Conservation (phyloP, 495 filamentous ascomycete species). For the Diplogelasinospora grovesii region DNA sequence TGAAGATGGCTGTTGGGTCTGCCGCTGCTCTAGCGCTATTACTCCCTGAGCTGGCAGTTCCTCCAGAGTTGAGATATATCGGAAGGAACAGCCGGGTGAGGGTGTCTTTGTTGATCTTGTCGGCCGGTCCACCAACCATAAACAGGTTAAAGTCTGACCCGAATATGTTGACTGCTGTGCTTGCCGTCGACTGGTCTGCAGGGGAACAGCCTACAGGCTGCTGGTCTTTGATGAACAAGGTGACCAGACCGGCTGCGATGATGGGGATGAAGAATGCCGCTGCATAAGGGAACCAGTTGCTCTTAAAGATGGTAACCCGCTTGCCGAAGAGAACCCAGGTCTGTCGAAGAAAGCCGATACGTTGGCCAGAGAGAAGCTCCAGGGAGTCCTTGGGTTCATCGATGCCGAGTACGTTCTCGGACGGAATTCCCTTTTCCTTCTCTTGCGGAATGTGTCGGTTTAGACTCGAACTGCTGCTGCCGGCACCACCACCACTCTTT, state of each 20-base stretch:
- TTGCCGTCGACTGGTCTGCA: slow-evolving; percentile 23
- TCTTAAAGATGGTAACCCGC: slow-evolving; percentile 64
- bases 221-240: slow-evolving; percentile 59
- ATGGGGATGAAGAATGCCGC: slow-evolving; percentile 69
- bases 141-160: slow-evolving; percentile 28
- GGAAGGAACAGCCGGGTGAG: slow-evolving; percentile 42
- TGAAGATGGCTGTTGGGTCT: slow-evolving; percentile 20
- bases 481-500: neutral
- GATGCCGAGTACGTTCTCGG: slow-evolving; percentile 14
- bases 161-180: slow-evolving; percentile 27
- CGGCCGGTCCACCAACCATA: slow-evolving; percentile 57
- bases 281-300: slow-evolving; percentile 66
- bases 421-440: slow-evolving; percentile 20
- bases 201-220: slow-evolving; percentile 52
- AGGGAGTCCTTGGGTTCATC: slow-evolving; percentile 29
- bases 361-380: slow-evolving; percentile 59
- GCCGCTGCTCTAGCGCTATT: slow-evolving; percentile 5
- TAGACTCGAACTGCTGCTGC: neutral
- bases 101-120: slow-evolving; percentile 34
- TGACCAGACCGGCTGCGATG: slow-evolving; percentile 66
- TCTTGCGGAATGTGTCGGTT: slow-evolving; percentile 6
- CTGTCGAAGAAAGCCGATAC: slow-evolving; percentile 58
- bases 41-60: slow-evolving; percentile 11
- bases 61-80: slow-evolving; percentile 17
- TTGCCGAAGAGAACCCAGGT: slow-evolving; percentile 69